Conservation (phyloP, 345 rosid genomes). For the Syzygium grande region DNA sequence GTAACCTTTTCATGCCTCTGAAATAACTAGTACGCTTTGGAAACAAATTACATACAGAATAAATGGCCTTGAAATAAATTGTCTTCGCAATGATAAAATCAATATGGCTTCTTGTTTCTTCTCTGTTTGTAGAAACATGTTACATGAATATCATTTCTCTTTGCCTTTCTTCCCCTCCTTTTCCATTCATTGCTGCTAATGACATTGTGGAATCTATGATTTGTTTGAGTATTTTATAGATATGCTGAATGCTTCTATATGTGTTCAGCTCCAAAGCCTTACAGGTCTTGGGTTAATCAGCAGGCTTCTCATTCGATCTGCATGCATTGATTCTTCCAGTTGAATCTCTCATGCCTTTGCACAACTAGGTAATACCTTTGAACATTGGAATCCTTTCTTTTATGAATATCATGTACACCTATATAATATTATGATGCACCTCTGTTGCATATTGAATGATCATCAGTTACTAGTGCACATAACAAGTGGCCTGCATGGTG, state of each 20-base stretch:
- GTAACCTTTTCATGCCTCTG: neutral
- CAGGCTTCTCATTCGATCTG: neutral
- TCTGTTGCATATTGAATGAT: neutral
- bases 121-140: neutral
- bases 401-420: neutral
- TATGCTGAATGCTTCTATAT: neutral
- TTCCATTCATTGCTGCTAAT: neutral
- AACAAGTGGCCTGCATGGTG: neutral
- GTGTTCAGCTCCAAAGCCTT: neutral
- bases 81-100: neutral
- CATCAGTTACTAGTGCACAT: neutral
- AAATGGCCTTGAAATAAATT: neutral
- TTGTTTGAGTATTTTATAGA: neutral
- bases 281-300: neutral
- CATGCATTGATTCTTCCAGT: neutral
- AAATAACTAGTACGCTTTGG: neutral
- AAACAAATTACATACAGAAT: too few species aligned
- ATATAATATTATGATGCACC: too few species aligned
- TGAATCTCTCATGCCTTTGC: neutral
- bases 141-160: neutral
- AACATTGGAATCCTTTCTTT: neutral
- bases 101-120: too few species aligned
- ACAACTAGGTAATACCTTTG: neutral
- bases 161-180: neutral
- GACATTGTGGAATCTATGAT: neutral